Evolutionary conservation across 202 grass and related monocot species (phyloP).

Genomic region (Elaeis oleifera): DNA sequence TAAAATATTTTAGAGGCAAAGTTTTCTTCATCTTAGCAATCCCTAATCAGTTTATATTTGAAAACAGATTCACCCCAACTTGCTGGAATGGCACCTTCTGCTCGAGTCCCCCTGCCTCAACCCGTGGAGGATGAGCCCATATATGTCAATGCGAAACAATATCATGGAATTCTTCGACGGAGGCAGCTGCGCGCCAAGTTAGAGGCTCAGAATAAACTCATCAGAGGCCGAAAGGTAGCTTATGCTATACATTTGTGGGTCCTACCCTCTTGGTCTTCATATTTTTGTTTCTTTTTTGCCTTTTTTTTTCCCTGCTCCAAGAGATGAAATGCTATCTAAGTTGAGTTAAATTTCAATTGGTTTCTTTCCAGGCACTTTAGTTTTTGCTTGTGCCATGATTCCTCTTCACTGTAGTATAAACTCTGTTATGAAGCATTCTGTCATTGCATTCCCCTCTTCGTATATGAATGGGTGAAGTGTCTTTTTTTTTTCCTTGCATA

Average conservation of each 20-base stretch:
- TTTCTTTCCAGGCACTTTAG: not conserved
- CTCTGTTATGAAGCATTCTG: not conserved
- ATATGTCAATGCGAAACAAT: conserved; percentile 86
- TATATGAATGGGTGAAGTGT: not conserved
- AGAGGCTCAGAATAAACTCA: conserved; percentile 55
- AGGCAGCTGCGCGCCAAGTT: conserved; percentile 68
- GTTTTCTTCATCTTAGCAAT: conserved; percentile 1
- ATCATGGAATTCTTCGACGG: conserved; percentile 66
- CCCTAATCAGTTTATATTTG: conserved; percentile 17
- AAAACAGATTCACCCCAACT: conserved; percentile 29
- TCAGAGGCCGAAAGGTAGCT: conserved; percentile 48
- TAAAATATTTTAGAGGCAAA: too few relatives aligned
- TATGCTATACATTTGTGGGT: not conserved
- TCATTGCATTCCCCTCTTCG: too few relatives aligned
- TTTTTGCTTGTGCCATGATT: too few relatives aligned
- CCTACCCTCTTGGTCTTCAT: not conserved
- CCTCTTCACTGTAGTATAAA: not conserved
- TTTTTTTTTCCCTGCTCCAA: not conserved
- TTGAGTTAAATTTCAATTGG: not conserved
- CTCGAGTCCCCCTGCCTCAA: conserved; percentile 54
- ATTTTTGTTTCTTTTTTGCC: not conserved
- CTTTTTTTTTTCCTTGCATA: not conserved
- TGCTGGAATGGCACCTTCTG: conserved; percentile 9
- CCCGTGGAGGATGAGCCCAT: conserved; percentile 45
- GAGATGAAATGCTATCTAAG: not conserved